phyloP scores from a whole-genome alignment of 495 filamentous ascomycete species.

The Parachaetomium inaequale region DNA sequence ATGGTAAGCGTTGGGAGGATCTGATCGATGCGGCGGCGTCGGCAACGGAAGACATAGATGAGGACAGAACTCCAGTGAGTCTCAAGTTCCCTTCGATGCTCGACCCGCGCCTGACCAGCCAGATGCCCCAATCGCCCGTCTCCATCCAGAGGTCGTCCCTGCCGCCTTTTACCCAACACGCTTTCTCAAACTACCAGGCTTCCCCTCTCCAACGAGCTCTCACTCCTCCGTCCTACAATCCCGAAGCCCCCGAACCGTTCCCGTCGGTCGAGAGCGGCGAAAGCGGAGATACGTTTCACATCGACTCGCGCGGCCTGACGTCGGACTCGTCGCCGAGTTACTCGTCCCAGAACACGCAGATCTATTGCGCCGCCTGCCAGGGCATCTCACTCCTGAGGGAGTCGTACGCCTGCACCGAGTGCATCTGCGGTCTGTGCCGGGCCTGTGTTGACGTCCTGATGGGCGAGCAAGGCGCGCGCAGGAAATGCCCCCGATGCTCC shows the following conservation, averaged over 20 bases:
- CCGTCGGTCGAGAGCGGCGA: constrained; percentile 73
- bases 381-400: constrained; percentile 68
- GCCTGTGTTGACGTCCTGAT: constrained; percentile 80
- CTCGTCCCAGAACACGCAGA: constrained; percentile 64
- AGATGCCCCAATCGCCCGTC: constrained; percentile 67
- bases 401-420: constrained; percentile 89
- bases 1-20: constrained; percentile 90
- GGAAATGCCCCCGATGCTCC: constrained; percentile 63
- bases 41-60: constrained; percentile 86
- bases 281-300: constrained; percentile 64
- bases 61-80: constrained; percentile 76
- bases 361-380: constrained; percentile 83
- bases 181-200: constrained; percentile 73
- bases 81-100: constrained; percentile 30
- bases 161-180: constrained; percentile 61
- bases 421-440: constrained; percentile 84
- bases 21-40: constrained; percentile 82
- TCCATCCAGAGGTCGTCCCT: constrained; percentile 70
- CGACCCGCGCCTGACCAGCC: constrained; percentile 41
- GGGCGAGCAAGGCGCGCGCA: constrained; percentile 54
- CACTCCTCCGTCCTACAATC: constrained; percentile 70
- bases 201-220: constrained; percentile 83
- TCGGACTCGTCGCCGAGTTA: constrained; percentile 55
- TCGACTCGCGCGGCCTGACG: constrained; percentile 44
- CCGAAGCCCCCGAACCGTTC: constrained; percentile 68